These are phyloP conservation scores for Chaetoscypha palmicola DNA, from an alignment of 2,329 filamentous ascomycete species.

Conservation along the genomic window DNA sequence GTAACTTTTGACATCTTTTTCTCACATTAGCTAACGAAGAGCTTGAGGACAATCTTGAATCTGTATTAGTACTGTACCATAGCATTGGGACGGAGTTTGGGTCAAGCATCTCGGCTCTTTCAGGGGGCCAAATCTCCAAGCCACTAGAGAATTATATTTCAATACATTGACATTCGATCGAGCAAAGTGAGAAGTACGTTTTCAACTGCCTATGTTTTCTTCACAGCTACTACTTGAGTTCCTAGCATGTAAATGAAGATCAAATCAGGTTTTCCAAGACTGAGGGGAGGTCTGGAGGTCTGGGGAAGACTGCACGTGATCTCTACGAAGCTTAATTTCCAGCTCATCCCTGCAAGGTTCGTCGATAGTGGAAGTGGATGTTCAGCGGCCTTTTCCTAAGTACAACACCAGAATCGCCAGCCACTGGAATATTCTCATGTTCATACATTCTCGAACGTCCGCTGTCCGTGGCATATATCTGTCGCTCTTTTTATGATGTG, in stretches of 20 bases:
- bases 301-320: slow-evolving; percentile 4
- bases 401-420: neutral
- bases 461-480: neutral
- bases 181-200: too few relatives aligned
- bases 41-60: neutral
- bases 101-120: slow-evolving; percentile 1
- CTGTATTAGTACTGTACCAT: neutral
- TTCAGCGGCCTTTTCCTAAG: neutral
- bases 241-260: too few relatives aligned
- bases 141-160: too few relatives aligned
- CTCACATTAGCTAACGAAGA: neutral
- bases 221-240: too few relatives aligned
- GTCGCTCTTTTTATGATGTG: slow-evolving; percentile 12
- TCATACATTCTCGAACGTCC: neutral
- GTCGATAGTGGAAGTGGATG: too few relatives aligned
- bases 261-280: slow-evolving; percentile 6
- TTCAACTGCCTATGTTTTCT: too few relatives aligned
- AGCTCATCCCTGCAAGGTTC: neutral
- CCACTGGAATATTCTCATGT: neutral
- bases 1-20: too few relatives aligned
- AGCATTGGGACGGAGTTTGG: neutral
- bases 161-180: too few relatives aligned
- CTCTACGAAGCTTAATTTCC: neutral
- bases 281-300: slow-evolving; percentile 2
- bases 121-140: too few relatives aligned